Conservation (phyloP, 257 asterid genomes). For the Solanum pimpinellifolium region DNA sequence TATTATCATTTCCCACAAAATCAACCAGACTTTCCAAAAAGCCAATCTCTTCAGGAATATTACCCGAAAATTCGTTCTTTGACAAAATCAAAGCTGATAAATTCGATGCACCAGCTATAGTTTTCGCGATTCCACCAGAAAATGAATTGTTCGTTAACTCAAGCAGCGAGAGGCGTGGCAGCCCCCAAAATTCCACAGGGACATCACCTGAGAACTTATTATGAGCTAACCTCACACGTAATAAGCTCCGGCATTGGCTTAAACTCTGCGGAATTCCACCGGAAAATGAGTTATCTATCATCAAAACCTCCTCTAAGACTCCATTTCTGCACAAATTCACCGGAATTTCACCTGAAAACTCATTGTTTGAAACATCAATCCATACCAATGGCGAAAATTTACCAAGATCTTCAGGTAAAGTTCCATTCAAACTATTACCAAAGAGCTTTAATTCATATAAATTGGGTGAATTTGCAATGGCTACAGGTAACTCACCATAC, state of each 20-base stretch:
- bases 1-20: conserved; percentile 48
- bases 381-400: conserved; percentile 58
- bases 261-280: conserved; percentile 65
- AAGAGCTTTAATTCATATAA: conserved; percentile 78
- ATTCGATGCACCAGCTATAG: conserved; percentile 67
- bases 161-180: conserved; percentile 75
- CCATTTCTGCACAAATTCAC: conserved; percentile 47
- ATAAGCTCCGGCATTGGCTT: conserved; percentile 58
- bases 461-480: conserved; percentile 64
- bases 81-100: conserved; percentile 70
- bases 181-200: conserved; percentile 82
- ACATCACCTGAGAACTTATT: conserved; percentile 66
- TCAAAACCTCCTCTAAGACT: conserved; percentile 48
- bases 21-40: conserved; percentile 53
- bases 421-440: conserved; percentile 52
- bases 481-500: conserved; percentile 51
- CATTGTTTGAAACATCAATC: conserved; percentile 76
- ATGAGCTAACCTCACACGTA: conserved; percentile 63
- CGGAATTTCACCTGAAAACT: conserved; percentile 63
- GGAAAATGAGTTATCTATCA: conserved; percentile 58
- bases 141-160: conserved; percentile 66
- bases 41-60: conserved; percentile 73
- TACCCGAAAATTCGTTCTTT: conserved; percentile 60
- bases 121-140: conserved; percentile 65
- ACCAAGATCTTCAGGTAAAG: conserved; percentile 58